Evolutionary conservation across 345 rosid genomes (phyloP).

Genomic region (Geranium brycei): DNA sequence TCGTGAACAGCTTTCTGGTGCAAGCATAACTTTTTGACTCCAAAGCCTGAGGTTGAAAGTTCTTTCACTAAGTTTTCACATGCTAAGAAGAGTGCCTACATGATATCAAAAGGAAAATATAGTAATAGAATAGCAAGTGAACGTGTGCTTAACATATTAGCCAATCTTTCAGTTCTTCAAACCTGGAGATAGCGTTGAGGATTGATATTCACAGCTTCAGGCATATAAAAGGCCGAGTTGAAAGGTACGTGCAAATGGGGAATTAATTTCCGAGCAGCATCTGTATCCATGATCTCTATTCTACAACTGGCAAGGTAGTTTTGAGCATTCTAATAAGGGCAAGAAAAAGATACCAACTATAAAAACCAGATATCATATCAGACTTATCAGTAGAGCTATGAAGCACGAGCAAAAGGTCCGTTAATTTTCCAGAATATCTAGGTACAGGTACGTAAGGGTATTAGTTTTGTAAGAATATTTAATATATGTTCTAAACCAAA

Average conservation of each 20-base stretch:
- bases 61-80: conserved; percentile 49
- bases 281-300: conserved; percentile 45
- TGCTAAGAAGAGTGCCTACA: conserved; percentile 73
- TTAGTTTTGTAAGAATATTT: too few species aligned
- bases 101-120: conserved; percentile 1
- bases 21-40: conserved; percentile 34
- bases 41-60: conserved; percentile 21
- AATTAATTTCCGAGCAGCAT: conserved; percentile 44
- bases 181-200: conserved; percentile 69
- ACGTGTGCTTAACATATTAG: background rate
- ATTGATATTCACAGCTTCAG: conserved; percentile 68
- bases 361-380: too few species aligned
- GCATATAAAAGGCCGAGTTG: conserved; percentile 62
- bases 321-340: conserved; percentile 64
- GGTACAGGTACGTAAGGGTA: too few species aligned
- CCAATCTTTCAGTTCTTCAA: conserved; percentile 1
- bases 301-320: conserved; percentile 59
- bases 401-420: too few species aligned
- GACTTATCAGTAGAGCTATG: too few species aligned
- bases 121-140: conserved; percentile 1
- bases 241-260: conserved; percentile 52
- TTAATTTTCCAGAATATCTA: too few species aligned
- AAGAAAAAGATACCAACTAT: conserved; percentile 6
- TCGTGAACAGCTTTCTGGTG: conserved; percentile 37
- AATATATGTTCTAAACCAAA: too few species aligned